Conservation (phyloP, 768 basidiomycete genomes). For the button mushroom (Agaricus bisporus) region DNA sequence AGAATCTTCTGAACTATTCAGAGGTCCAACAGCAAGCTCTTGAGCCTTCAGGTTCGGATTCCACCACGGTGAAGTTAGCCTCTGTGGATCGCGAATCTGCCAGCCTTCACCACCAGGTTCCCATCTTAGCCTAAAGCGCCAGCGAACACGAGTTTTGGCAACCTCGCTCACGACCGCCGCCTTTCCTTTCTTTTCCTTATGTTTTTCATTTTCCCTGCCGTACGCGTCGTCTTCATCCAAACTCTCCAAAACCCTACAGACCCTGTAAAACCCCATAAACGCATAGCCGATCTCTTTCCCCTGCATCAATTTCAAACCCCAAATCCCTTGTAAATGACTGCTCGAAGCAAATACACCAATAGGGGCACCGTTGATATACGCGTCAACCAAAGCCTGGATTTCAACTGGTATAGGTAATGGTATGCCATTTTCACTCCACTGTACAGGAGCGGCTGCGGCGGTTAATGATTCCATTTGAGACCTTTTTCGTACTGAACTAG, state of each 20-base stretch:
- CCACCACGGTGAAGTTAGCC: slow-evolving; percentile 21
- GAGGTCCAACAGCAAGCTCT: neutral
- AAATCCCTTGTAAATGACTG: slow-evolving; percentile 18
- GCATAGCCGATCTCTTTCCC: slow-evolving; percentile 32
- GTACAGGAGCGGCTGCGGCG: neutral
- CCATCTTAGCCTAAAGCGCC: slow-evolving; percentile 45
- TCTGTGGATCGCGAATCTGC: slow-evolving; percentile 11
- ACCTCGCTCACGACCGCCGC: slow-evolving; percentile 7
- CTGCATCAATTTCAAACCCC: slow-evolving; percentile 22
- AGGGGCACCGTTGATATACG: slow-evolving; percentile 31
- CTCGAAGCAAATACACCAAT: slow-evolving; percentile 34
- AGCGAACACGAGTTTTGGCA: slow-evolving; percentile 29
- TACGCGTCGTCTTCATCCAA: neutral
- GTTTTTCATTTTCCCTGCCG: neutral
- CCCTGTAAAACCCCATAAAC: slow-evolving; percentile 42
- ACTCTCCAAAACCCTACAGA: slow-evolving; percentile 34
- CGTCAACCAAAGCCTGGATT: slow-evolving; percentile 33
- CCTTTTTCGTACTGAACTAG: neutral
- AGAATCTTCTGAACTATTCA: neutral
- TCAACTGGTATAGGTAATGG: slow-evolving; percentile 20
- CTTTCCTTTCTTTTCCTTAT: neutral
- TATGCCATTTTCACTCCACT: neutral
- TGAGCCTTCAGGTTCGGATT: slow-evolving; percentile 5
- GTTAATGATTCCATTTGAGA: neutral
- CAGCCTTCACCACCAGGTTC: slow-evolving; percentile 42